Percentiles rank a stretch among this genome's conserved stretches.
Conservation (phyloP, 306 rosid species). For the Prunus mongolica region DNA sequence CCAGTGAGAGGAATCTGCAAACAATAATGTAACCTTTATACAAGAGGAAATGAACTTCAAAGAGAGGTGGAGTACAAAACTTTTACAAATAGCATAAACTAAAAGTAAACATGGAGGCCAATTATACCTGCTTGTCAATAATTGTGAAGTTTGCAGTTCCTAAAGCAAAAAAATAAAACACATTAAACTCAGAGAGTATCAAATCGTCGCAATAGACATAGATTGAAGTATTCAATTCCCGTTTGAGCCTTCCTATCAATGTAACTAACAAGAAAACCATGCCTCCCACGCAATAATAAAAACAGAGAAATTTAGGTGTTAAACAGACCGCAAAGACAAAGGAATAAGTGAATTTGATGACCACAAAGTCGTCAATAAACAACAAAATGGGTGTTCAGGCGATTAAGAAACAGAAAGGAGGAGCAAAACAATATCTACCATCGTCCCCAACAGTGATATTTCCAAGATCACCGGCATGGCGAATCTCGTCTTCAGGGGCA, state of each 20-base stretch:
- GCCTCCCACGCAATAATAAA: not conserved
- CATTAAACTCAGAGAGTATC: not conserved
- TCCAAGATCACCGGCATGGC: conserved; percentile 98
- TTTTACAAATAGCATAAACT: not conserved
- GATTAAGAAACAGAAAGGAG: not conserved
- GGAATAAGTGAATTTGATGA: not conserved
- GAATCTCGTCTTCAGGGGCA: conserved; percentile 70
- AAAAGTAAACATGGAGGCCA: conserved; percentile 1
- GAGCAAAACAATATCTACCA: conserved; percentile 40
- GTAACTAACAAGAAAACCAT: not conserved
- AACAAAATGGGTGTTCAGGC: not conserved
- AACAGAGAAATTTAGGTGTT: not conserved
- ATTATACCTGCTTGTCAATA: conserved; percentile 66
- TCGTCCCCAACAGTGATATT: conserved; percentile 74
- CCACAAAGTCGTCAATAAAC: not conserved
- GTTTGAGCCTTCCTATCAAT: not conserved
- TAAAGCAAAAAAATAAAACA: conserved; percentile 40
- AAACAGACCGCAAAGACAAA: not conserved
- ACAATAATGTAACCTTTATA: conserved; percentile 6
- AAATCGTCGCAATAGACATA: not conserved
- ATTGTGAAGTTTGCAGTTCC: conserved; percentile 64
- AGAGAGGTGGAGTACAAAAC: not conserved
- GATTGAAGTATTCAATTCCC: not conserved
- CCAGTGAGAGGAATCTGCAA: conserved; percentile 88
- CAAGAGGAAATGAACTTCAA: conserved; percentile 4